These are phyloP conservation scores for Starmerella davenportii DNA, from an alignment of 805 yeast genomes.

Conservation along the genomic window DNA sequence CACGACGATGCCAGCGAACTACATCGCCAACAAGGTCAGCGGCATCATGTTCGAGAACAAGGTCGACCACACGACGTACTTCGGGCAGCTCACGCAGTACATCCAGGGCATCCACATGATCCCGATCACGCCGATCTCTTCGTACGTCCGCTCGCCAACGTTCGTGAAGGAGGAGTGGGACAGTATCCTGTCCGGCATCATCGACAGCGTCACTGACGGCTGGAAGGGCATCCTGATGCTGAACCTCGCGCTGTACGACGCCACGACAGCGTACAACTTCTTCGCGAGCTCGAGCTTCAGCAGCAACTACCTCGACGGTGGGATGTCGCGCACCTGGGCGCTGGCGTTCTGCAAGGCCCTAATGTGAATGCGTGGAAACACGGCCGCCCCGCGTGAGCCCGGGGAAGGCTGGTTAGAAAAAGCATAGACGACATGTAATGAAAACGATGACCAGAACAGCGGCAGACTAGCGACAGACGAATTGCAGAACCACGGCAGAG, in stretches of 20 bases:
- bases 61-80: constrained; percentile 54
- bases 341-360: constrained; percentile 40
- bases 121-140: constrained; percentile 47
- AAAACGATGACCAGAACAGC: too few relatives aligned
- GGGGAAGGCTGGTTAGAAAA: too few relatives aligned
- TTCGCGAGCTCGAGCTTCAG: constrained; percentile 37
- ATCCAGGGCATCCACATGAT: constrained; percentile 69
- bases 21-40: constrained; percentile 40
- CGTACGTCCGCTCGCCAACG: constrained; percentile 34
- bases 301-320: constrained; percentile 44
- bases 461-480: not conserved
- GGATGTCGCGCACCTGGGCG: constrained; percentile 72
- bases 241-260: constrained; percentile 54
- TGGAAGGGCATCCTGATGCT: constrained; percentile 55
- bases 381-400: too few relatives aligned
- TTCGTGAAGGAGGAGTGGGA: constrained; percentile 46
- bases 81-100: constrained; percentile 42
- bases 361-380: too few relatives aligned
- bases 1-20: constrained; percentile 32
- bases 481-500: not conserved
- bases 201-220: constrained; percentile 32
- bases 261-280: constrained; percentile 39
- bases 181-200: constrained; percentile 27
- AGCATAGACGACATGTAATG: too few relatives aligned
- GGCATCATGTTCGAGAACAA: constrained; percentile 61